Percentiles rank a stretch among this genome's conserved stretches.
Conservation (phyloP, 2,329 filamentous ascomycete species). For the Aphanoascus verrucosus region DNA sequence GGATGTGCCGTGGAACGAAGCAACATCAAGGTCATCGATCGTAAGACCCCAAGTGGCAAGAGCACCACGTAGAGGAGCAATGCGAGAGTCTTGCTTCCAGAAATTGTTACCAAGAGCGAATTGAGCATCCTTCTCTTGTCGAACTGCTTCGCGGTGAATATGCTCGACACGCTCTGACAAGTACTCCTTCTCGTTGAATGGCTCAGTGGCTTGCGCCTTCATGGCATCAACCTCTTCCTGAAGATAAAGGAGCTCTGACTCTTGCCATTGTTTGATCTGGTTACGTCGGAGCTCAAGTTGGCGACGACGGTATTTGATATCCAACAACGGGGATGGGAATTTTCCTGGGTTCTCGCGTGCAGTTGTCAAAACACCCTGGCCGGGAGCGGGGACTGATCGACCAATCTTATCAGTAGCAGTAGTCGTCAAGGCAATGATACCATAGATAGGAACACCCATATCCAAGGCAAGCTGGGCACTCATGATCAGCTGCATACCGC, state of each 20-base stretch:
- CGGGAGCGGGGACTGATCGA: constrained; percentile 89
- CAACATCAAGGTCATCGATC: constrained; percentile 86
- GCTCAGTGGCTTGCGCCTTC: constrained; percentile 59
- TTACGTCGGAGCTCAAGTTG: constrained; percentile 89
- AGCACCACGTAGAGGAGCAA: constrained; percentile 89
- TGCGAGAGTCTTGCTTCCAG: constrained; percentile 91
- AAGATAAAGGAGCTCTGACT: constrained; percentile 84
- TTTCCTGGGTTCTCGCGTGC: constrained; percentile 83
- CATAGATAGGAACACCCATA: constrained; percentile 97
- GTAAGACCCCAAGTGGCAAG: constrained; percentile 97
- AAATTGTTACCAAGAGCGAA: constrained; percentile 94
- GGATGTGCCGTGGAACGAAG: constrained; percentile 97
- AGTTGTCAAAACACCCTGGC: constrained; percentile 91
- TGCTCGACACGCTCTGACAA: constrained; percentile 72
- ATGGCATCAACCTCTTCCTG: constrained; percentile 88
- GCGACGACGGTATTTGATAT: constrained; percentile 93
- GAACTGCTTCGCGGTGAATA: constrained; percentile 74
- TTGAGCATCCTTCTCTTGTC: constrained; percentile 88
- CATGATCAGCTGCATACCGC: constrained; percentile 98
- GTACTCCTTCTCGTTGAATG: constrained; percentile 75
- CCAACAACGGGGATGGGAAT: constrained; percentile 88
- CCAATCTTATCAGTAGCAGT: constrained; percentile 99
- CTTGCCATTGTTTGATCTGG: constrained; percentile 94
- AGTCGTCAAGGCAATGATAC: constrained; percentile 82
- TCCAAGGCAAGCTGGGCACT: constrained; percentile 89